phyloP scores from a whole-genome alignment of 192 early-diverging fungal species.

The Backusella australiensis region DNA sequence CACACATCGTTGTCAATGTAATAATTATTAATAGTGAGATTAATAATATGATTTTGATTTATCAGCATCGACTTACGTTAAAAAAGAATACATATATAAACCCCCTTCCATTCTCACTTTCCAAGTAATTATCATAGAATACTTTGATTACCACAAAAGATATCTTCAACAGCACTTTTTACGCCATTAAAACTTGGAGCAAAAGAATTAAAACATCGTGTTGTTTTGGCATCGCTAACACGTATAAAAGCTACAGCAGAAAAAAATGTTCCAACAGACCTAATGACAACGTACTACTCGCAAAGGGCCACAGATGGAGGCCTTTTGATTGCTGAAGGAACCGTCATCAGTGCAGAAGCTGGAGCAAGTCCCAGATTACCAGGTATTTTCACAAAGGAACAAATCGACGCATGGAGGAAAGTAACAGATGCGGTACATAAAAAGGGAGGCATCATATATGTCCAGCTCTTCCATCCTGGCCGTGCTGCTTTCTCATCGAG shows the following conservation, averaged over 20 bases:
- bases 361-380: conserved; percentile 18
- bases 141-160: neutral
- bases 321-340: conserved; percentile 25
- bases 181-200: conserved; percentile 19
- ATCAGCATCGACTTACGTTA: neutral
- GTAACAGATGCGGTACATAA: conserved; percentile 54
- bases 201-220: conserved; percentile 10
- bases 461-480: conserved; percentile 48
- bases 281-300: conserved; percentile 12
- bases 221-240: conserved; percentile 21
- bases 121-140: neutral
- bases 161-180: conserved; percentile 2
- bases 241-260: neutral
- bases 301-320: conserved; percentile 26
- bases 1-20: neutral
- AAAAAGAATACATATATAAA: neutral
- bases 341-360: neutral
- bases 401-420: conserved; percentile 46
- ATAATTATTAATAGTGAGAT: neutral
- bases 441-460: conserved; percentile 50
- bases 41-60: neutral
- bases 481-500: neutral
- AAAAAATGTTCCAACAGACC: conserved; percentile 2
- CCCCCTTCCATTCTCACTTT: too few relatives aligned
- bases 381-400: conserved; percentile 37